These are phyloP conservation scores for Blastocystis sp. DNA, from an alignment of 352 stramenopile species.

Conservation along the genomic window DNA sequence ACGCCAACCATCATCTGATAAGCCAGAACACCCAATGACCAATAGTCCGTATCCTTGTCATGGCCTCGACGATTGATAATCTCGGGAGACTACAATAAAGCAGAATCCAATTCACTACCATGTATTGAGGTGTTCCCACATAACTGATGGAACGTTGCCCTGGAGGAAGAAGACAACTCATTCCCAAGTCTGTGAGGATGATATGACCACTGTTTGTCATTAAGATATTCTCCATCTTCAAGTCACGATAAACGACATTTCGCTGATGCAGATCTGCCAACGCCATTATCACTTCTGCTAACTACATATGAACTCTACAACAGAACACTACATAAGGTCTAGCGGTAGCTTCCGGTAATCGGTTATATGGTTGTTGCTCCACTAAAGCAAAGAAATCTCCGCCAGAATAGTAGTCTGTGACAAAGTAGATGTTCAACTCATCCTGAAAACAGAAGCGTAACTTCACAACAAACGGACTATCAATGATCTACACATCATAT, in stretches of 20 bases:
- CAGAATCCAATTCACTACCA: conserved; percentile 66
- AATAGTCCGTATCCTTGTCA: conserved; percentile 77
- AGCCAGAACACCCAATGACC: conserved; percentile 68
- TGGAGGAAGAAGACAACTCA: conserved; percentile 68
- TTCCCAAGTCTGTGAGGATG: conserved; percentile 78
- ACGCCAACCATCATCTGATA: conserved; percentile 61
- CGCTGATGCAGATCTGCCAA: conserved; percentile 76
- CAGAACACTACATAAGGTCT: conserved; percentile 69
- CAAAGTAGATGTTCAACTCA: conserved; percentile 76
- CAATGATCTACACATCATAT: conserved; percentile 65
- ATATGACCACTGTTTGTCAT: conserved; percentile 77
- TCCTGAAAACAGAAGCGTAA: conserved; percentile 79
- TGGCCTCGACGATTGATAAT: conserved; percentile 74
- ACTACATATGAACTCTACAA: background rate
- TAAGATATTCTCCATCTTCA: conserved; percentile 78
- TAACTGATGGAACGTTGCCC: conserved; percentile 73
- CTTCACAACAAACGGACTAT: conserved; percentile 78
- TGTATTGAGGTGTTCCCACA: conserved; percentile 77
- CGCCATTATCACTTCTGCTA: conserved; percentile 74
- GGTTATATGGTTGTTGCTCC: conserved; percentile 70
- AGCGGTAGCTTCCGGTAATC: conserved; percentile 70
- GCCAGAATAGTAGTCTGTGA: conserved; percentile 80
- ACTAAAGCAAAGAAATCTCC: conserved; percentile 77
- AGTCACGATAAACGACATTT: conserved; percentile 77
- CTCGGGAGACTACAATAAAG: conserved; percentile 65